phyloP scores from a whole-genome alignment of 2,329 filamentous ascomycete genomes.

The Calonectria pseudoreteaudii region DNA sequence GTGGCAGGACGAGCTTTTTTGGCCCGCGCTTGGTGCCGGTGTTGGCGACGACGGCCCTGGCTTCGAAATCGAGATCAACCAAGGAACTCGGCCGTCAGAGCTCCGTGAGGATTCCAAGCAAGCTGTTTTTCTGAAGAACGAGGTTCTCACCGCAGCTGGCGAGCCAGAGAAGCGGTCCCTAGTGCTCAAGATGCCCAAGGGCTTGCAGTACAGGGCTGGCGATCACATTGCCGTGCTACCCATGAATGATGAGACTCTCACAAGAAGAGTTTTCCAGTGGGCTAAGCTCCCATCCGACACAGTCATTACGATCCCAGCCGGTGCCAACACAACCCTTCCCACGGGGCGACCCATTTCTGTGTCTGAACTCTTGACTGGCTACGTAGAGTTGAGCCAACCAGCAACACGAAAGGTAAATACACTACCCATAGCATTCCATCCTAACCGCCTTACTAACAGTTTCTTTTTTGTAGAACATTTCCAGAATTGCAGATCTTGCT shows the following conservation, averaged over 20 bases:
- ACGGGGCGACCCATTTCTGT: constrained; percentile 67
- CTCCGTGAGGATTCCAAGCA: constrained; percentile 71
- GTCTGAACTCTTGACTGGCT: constrained; percentile 70
- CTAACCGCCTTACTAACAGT: neutral
- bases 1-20: constrained; percentile 68
- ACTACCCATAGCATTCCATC: constrained; percentile 37
- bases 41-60: constrained; percentile 45
- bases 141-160: constrained; percentile 59
- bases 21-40: constrained; percentile 57
- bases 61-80: constrained; percentile 60
- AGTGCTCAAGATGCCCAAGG: constrained; percentile 71
- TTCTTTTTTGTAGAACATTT: constrained; percentile 45
- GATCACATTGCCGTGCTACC: constrained; percentile 79
- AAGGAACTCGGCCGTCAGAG: constrained; percentile 57
- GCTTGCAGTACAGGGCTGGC: constrained; percentile 72
- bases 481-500: constrained; percentile 32
- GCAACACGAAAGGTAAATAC: constrained; percentile 68
- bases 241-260: constrained; percentile 68
- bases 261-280: constrained; percentile 70
- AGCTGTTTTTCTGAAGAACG: constrained; percentile 66
- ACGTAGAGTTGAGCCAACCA: constrained; percentile 76
- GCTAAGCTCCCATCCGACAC: constrained; percentile 76
- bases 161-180: constrained; percentile 67
- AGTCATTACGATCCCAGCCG: constrained; percentile 59
- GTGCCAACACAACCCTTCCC: constrained; percentile 61